A percentile compares a stretch with the other conserved stretches of the same genome.
phyloP scores from a whole-genome alignment of 2,329 filamentous ascomycete species.

The Aschersonia sp. region DNA sequence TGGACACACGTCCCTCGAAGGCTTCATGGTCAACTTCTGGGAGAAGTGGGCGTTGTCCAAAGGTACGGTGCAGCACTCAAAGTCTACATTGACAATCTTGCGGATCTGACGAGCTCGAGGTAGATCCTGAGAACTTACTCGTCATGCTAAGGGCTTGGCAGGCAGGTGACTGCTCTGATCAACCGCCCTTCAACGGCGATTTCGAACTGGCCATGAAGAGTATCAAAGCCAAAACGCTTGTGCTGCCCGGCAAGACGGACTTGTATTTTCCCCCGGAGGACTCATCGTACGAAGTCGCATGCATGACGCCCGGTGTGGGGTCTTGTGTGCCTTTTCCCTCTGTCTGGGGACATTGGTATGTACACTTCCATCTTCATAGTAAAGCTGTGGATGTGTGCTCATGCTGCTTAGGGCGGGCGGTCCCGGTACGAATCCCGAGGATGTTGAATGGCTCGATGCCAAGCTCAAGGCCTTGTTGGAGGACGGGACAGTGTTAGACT shows the following conservation, averaged over 20 bases:
- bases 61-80: constrained; percentile 19
- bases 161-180: constrained; percentile 51
- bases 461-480: constrained; percentile 34
- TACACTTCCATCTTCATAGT: neutral
- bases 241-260: constrained; percentile 59
- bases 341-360: constrained; percentile 26
- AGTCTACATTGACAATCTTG: neutral
- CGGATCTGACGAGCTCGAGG: too few relatives aligned
- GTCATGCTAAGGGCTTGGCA: constrained; percentile 72
- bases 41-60: constrained; percentile 60
- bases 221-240: constrained; percentile 59
- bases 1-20: constrained; percentile 53
- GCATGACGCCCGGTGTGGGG: constrained; percentile 19
- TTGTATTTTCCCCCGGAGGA: constrained; percentile 74
- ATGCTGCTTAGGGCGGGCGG: constrained; percentile 41
- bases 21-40: constrained; percentile 65
- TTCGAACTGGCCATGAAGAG: constrained; percentile 50
- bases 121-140: constrained; percentile 58
- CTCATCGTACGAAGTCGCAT: constrained; percentile 55
- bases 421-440: constrained; percentile 55
- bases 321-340: constrained; percentile 23
- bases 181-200: constrained; percentile 52
- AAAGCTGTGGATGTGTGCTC: neutral
- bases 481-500: constrained; percentile 1
- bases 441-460: constrained; percentile 58